These are phyloP conservation scores for Penicillium goetzii DNA, from an alignment of 495 filamentous ascomycete species.

Conservation along the genomic window DNA sequence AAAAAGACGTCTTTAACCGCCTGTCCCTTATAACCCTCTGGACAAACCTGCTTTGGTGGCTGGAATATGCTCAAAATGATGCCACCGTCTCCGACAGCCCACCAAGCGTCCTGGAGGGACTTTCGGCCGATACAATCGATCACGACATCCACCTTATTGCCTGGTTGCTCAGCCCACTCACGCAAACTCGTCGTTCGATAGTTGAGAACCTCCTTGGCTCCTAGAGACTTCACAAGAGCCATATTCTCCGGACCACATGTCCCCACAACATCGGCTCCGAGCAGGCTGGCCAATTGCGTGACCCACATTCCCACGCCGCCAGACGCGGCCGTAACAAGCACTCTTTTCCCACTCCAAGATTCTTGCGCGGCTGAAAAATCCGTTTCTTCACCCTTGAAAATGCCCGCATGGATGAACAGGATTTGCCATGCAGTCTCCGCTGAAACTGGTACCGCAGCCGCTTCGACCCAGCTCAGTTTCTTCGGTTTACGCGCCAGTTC, in stretches of 20 bases:
- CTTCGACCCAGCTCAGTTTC: constrained; percentile 46
- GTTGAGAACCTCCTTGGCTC: constrained; percentile 51
- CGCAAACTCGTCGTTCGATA: constrained; percentile 41
- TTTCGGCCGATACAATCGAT: constrained; percentile 55
- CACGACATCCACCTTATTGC: constrained; percentile 51
- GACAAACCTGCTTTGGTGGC: constrained; percentile 49
- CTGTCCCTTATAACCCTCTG: constrained; percentile 27
- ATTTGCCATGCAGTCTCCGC: constrained; percentile 57
- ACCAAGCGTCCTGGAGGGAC: constrained; percentile 52
- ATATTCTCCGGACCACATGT: constrained; percentile 46
- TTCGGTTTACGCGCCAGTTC: constrained; percentile 50
- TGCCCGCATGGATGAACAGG: constrained; percentile 49
- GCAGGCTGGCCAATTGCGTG: constrained; percentile 55
- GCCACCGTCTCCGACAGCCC: constrained; percentile 44
- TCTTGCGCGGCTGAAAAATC: background rate
- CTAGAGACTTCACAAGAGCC: constrained; percentile 46
- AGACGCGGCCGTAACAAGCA: constrained; percentile 55
- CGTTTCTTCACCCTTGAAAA: constrained; percentile 9
- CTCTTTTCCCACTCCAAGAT: constrained; percentile 32
- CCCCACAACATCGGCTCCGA: constrained; percentile 47
- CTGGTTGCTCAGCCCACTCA: constrained; percentile 35
- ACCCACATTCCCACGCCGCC: constrained; percentile 61
- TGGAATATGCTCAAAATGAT: constrained; percentile 54
- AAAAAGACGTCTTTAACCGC: constrained; percentile 48
- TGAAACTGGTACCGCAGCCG: constrained; percentile 51